These are phyloP conservation scores for Albifimbria verrucaria DNA, from an alignment of 2,329 filamentous ascomycete genomes.

Conservation along the genomic window DNA sequence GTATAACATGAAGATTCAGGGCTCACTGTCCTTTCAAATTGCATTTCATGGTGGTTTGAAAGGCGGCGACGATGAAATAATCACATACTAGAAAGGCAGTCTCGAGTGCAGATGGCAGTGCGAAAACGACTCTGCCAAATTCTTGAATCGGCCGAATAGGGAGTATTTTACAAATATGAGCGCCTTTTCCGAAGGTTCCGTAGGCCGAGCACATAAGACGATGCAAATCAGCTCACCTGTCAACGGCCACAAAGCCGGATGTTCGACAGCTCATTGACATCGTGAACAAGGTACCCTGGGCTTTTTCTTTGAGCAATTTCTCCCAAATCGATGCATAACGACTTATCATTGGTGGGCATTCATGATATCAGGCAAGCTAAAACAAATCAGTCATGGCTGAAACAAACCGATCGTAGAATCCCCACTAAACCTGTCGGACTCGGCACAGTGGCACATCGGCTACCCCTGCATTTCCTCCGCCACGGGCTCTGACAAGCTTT, in stretches of 20 bases:
- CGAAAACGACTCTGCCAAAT: too few relatives aligned
- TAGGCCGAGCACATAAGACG: too few relatives aligned
- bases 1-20: too few relatives aligned
- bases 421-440: not conserved
- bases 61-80: not conserved
- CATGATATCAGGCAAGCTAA: not conserved
- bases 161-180: too few relatives aligned
- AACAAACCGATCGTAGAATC: not conserved
- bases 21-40: too few relatives aligned
- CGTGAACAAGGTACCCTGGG: not conserved
- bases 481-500: not conserved
- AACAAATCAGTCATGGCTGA: not conserved
- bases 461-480: not conserved
- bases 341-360: not conserved
- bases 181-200: too few relatives aligned
- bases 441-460: not conserved
- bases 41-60: too few relatives aligned
- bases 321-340: not conserved
- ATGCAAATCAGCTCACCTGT: too few relatives aligned
- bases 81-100: not conserved
- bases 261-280: not conserved
- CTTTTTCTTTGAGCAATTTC: not conserved
- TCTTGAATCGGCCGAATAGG: too few relatives aligned
- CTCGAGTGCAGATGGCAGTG: too few relatives aligned
- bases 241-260: too few relatives aligned